Percentiles rank a stretch among this genome's conserved stretches.
Evolutionary conservation across 129 eudicot species (phyloP).

Genomic region (Deinandra increscens): DNA sequence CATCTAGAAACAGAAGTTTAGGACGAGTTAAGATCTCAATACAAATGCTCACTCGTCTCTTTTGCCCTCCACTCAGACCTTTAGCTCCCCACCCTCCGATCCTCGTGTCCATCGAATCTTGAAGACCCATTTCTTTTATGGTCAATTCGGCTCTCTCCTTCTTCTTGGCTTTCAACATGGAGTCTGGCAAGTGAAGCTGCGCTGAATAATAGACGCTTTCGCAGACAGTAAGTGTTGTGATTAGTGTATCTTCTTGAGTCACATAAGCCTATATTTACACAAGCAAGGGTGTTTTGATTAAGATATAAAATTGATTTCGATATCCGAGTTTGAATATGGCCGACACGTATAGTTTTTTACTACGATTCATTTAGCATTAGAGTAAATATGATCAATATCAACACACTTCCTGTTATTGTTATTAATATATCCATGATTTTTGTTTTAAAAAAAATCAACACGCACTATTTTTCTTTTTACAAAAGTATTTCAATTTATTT

Average conservation of each 20-base stretch:
- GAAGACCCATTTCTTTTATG: slow-evolving; percentile 82
- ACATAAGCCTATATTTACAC: slow-evolving; percentile 62
- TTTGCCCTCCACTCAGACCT: slow-evolving; percentile 90
- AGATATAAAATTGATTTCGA: too few relatives aligned
- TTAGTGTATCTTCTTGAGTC: slow-evolving; percentile 80
- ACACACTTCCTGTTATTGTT: too few relatives aligned
- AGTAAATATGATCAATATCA: too few relatives aligned
- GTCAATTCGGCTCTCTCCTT: slow-evolving; percentile 61
- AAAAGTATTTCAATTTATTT: too few relatives aligned
- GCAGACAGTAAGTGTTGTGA: slow-evolving; percentile 68
- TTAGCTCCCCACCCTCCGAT: slow-evolving; percentile 84
- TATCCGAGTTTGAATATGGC: too few relatives aligned
- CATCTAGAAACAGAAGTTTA: slow-evolving; percentile 71
- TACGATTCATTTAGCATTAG: too few relatives aligned
- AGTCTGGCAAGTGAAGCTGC: slow-evolving; percentile 66
- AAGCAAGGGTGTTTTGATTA: too few relatives aligned
- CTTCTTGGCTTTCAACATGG: slow-evolving; percentile 65
- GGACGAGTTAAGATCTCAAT: slow-evolving; percentile 75
- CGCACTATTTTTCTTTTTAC: too few relatives aligned
- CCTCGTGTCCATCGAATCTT: slow-evolving; percentile 73
- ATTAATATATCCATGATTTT: too few relatives aligned
- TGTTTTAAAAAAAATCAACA: too few relatives aligned
- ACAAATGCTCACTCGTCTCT: slow-evolving; percentile 87
- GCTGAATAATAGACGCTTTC: slow-evolving; percentile 83
- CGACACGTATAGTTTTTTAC: too few relatives aligned